A percentile compares a stretch with the other conserved stretches of the same genome.
These are phyloP conservation scores for Ampelocalamus luodianensis DNA, from an alignment of 176 grass and related monocot species.

Conservation along the genomic window DNA sequence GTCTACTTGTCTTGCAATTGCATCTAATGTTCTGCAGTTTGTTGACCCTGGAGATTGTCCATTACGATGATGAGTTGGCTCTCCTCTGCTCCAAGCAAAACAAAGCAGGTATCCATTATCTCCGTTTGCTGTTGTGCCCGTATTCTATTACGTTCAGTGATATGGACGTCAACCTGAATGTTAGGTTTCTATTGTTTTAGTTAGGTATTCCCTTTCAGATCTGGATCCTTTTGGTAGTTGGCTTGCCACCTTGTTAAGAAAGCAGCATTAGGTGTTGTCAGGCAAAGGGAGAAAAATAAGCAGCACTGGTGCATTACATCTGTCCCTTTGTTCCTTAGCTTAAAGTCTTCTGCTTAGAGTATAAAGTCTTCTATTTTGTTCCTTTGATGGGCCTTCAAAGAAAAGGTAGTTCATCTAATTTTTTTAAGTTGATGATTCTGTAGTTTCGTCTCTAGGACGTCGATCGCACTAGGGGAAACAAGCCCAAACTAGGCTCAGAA, in stretches of 20 bases:
- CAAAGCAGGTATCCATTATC: slow-evolving; percentile 30
- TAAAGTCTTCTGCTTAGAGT: background rate
- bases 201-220: slow-evolving; percentile 40
- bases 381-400: background rate
- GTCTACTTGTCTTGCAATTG: slow-evolving; percentile 30
- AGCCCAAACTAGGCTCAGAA: background rate
- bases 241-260: slow-evolving; percentile 48
- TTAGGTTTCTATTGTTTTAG: slow-evolving; percentile 38
- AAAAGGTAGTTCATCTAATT: background rate
- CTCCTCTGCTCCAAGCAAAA: slow-evolving; percentile 30
- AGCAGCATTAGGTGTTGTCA: slow-evolving; percentile 1
- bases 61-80: slow-evolving; percentile 29
- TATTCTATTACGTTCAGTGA: slow-evolving; percentile 37
- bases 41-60: slow-evolving; percentile 31
- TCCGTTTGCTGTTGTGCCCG: background rate
- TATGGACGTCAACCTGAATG: slow-evolving; percentile 35
- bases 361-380: background rate
- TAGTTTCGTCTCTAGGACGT: background rate
- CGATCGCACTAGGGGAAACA: background rate
- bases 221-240: slow-evolving; percentile 37
- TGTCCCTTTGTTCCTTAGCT: background rate
- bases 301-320: slow-evolving; percentile 10
- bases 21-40: slow-evolving; percentile 40
- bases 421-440: background rate
- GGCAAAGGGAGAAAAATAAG: slow-evolving; percentile 22